phyloP scores from a whole-genome alignment of 345 rosid species.

The Kernera saxatilis region DNA sequence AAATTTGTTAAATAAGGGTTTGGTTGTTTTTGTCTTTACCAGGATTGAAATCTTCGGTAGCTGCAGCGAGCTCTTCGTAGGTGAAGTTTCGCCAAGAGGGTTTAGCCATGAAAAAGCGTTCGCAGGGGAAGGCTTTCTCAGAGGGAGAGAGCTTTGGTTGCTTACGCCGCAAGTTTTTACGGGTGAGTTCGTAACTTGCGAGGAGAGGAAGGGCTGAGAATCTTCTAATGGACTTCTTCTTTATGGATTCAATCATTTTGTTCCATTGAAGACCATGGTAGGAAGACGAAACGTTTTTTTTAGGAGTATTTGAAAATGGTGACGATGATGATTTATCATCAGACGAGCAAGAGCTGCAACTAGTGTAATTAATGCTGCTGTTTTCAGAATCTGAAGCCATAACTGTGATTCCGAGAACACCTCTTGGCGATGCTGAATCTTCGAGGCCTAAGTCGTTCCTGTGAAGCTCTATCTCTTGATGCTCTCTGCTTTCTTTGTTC shows the following conservation, averaged over 20 bases:
- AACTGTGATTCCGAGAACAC: conserved; percentile 41
- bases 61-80: conserved; percentile 51
- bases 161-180: conserved; percentile 49
- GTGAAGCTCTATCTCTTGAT: conserved; percentile 20
- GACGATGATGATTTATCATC: conserved; percentile 31
- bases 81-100: conserved; percentile 80
- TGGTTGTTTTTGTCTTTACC: conserved; percentile 31
- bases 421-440: conserved; percentile 42
- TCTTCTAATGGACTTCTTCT: conserved; percentile 49
- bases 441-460: conserved; percentile 26
- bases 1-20: not conserved
- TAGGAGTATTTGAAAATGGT: not conserved
- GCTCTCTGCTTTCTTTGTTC: conserved; percentile 30
- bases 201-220: conserved; percentile 47
- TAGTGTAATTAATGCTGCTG: conserved; percentile 33
- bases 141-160: conserved; percentile 36
- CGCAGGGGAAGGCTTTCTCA: conserved; percentile 35
- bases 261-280: conserved; percentile 45
- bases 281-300: conserved; percentile 19
- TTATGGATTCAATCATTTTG: conserved; percentile 44
- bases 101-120: conserved; percentile 30
- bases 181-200: conserved; percentile 35
- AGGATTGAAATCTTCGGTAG: conserved; percentile 59
- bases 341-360: conserved; percentile 32
- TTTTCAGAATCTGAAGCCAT: conserved; percentile 37